Conservation (phyloP, 495 filamentous ascomycete species). For the Aspergillus hancockii region DNA sequence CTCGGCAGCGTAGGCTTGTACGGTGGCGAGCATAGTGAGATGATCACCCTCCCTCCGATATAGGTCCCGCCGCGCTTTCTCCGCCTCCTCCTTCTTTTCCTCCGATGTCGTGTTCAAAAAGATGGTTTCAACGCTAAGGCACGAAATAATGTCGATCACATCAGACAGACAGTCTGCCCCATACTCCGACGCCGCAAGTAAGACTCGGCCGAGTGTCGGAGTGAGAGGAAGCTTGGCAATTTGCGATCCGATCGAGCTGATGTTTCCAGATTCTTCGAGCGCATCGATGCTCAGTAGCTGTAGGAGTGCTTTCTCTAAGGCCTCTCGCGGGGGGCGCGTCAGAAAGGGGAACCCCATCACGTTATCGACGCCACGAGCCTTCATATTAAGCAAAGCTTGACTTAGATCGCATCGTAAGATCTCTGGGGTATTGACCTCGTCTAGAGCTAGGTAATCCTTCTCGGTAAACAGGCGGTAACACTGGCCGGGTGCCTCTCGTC, state of each 20-base stretch:
- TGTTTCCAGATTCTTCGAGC: slow-evolving; percentile 66
- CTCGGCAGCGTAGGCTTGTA: slow-evolving; percentile 78
- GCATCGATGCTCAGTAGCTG: slow-evolving; percentile 79
- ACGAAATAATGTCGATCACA: slow-evolving; percentile 88
- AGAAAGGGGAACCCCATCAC: slow-evolving; percentile 83
- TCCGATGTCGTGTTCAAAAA: slow-evolving; percentile 80
- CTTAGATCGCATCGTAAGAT: slow-evolving; percentile 88
- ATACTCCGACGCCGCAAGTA: slow-evolving; percentile 75
- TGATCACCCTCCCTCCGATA: slow-evolving; percentile 85
- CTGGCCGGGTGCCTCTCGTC: slow-evolving; percentile 85
- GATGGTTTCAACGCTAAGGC: slow-evolving; percentile 84
- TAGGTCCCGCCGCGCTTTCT: slow-evolving; percentile 70
- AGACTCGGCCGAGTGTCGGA: slow-evolving; percentile 75
- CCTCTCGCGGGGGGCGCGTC: slow-evolving; percentile 73
- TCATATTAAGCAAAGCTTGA: slow-evolving; percentile 88
- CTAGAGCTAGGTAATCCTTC: slow-evolving; percentile 66
- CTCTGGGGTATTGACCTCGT: slow-evolving; percentile 79
- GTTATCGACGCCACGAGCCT: slow-evolving; percentile 84
- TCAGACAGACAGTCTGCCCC: slow-evolving; percentile 73
- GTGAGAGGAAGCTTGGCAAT: slow-evolving; percentile 84
- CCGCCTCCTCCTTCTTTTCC: slow-evolving; percentile 76
- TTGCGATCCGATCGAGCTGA: slow-evolving; percentile 71
- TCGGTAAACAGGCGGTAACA: slow-evolving; percentile 92
- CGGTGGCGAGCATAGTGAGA: slow-evolving; percentile 78
- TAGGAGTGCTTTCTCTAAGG: slow-evolving; percentile 79